phyloP scores from a whole-genome alignment of 106 monocot species.

The Iris macrosiphon region DNA sequence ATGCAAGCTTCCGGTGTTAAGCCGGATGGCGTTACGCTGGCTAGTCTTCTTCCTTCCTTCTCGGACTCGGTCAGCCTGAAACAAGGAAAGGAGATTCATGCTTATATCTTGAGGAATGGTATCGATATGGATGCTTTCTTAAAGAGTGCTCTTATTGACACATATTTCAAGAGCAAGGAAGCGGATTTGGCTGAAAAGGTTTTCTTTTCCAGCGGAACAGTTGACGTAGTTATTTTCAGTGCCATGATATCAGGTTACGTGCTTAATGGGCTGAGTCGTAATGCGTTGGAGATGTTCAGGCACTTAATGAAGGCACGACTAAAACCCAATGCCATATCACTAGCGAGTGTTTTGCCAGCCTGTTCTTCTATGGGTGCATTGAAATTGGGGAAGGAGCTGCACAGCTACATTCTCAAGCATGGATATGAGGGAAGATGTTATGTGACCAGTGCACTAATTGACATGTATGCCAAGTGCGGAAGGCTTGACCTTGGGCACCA shows the following conservation, averaged over 20 bases:
- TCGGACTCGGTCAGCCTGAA: slow-evolving; percentile 31
- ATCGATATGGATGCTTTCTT: slow-evolving; percentile 68
- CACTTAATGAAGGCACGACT: slow-evolving; percentile 24
- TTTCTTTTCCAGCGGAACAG: slow-evolving; percentile 26
- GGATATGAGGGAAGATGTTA: slow-evolving; percentile 52
- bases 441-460: slow-evolving; percentile 72
- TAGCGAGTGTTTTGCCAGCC: slow-evolving; percentile 81
- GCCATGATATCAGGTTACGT: slow-evolving; percentile 93
- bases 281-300: slow-evolving; percentile 61
- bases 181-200: slow-evolving; percentile 46
- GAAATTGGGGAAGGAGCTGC: slow-evolving; percentile 65
- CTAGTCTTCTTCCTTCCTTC: slow-evolving; percentile 77
- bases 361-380: slow-evolving; percentile 59
- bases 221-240: slow-evolving; percentile 73
- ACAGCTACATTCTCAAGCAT: slow-evolving; percentile 56
- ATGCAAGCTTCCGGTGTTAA: slow-evolving; percentile 61
- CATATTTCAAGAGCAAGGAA: slow-evolving; percentile 76
- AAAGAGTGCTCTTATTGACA: slow-evolving; percentile 80
- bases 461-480: slow-evolving; percentile 91
- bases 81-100: slow-evolving; percentile 69
- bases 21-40: slow-evolving; percentile 72
- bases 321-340: slow-evolving; percentile 65
- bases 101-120: slow-evolving; percentile 60
- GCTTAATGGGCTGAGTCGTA: slow-evolving; percentile 49
- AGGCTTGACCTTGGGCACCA: slow-evolving; percentile 55